phyloP scores from a whole-genome alignment of 1,284 basidiomycete species.

The Rhodotorula sp. region DNA sequence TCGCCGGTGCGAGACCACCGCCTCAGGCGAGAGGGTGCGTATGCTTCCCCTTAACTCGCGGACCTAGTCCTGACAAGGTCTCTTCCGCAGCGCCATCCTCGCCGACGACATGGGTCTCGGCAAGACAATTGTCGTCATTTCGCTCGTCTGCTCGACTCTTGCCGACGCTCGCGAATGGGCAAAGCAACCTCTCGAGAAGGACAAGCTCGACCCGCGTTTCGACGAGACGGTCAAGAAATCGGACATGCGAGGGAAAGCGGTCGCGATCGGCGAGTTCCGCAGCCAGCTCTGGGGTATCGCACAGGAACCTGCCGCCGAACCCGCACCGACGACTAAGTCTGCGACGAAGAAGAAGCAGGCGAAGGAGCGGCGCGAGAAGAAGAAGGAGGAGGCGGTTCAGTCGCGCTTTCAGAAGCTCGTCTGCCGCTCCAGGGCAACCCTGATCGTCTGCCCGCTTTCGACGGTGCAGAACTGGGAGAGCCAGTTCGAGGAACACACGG shows the following conservation, averaged over 20 bases:
- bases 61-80: neutral
- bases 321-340: neutral
- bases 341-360: constrained; percentile 59
- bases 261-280: constrained; percentile 11
- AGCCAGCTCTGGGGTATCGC: constrained; percentile 12
- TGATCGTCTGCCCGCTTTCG: constrained; percentile 95
- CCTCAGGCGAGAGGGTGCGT: constrained; percentile 66
- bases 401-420: constrained; percentile 67
- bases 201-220: constrained; percentile 43
- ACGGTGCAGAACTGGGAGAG: constrained; percentile 99
- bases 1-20: constrained; percentile 63
- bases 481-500: constrained; percentile 87
- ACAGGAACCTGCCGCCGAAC: neutral
- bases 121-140: constrained; percentile 90
- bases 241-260: constrained; percentile 1
- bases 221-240: constrained; percentile 17
- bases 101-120: constrained; percentile 71
- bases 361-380: constrained; percentile 62
- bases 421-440: constrained; percentile 77
- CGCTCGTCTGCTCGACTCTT: constrained; percentile 84
- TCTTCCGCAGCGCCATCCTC: constrained; percentile 62
- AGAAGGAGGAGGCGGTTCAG: constrained; percentile 55
- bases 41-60: too few species aligned
- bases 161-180: constrained; percentile 69
- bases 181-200: constrained; percentile 48